phyloP scores from a whole-genome alignment of 2,329 filamentous ascomycete species.

The Phaeosphaeriaceae sp. region DNA sequence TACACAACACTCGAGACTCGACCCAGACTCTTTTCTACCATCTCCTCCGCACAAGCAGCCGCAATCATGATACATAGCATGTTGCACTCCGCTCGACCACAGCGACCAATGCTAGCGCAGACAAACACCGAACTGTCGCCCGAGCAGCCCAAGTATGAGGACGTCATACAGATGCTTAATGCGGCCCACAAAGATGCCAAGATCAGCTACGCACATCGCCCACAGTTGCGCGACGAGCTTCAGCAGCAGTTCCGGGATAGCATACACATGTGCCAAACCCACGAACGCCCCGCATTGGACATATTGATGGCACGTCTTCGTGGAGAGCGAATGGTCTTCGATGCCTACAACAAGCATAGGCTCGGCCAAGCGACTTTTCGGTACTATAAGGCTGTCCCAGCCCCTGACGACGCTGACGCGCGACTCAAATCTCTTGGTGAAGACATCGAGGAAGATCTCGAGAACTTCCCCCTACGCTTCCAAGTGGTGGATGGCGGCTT shows the following conservation, averaged over 20 bases:
- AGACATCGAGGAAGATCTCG: slow-evolving; percentile 12
- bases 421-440: not conserved
- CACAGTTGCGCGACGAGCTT: slow-evolving; percentile 7
- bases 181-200: slow-evolving; percentile 3
- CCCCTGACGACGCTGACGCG: not conserved
- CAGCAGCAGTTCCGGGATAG: not conserved
- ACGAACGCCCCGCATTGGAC: not conserved
- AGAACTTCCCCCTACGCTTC: slow-evolving; percentile 14
- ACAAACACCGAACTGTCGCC: not conserved
- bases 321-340: slow-evolving; percentile 8
- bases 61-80: not conserved
- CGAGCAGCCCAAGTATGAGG: not conserved
- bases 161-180: slow-evolving; percentile 11
- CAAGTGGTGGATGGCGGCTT: slow-evolving; percentile 3
- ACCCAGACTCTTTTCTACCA: not conserved
- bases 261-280: slow-evolving; percentile 6
- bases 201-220: slow-evolving; percentile 4
- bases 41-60: not conserved
- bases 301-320: slow-evolving; percentile 7
- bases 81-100: not conserved
- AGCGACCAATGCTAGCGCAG: not conserved
- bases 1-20: not conserved
- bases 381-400: not conserved
- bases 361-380: slow-evolving; percentile 6
- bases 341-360: slow-evolving; percentile 22